Conservation (phyloP, 352 stramenopile species). For the Aphanomyces stellatus region DNA sequence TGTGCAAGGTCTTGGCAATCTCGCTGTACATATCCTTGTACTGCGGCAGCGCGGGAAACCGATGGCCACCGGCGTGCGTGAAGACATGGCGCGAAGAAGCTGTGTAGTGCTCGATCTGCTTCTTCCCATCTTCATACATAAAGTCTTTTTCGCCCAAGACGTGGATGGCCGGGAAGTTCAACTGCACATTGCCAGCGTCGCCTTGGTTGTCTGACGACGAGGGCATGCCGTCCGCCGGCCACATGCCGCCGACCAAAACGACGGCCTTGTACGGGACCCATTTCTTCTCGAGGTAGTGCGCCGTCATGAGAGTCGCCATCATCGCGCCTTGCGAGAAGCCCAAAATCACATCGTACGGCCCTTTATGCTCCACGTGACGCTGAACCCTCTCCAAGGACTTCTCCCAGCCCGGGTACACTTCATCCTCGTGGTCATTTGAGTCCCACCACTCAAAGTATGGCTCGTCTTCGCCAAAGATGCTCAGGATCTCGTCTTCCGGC, state of each 20-base stretch:
- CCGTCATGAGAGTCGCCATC: slow-evolving; percentile 23
- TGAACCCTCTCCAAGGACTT: slow-evolving; percentile 46
- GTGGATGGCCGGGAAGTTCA: slow-evolving; percentile 38
- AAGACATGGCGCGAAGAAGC: slow-evolving; percentile 21
- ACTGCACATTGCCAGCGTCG: not conserved
- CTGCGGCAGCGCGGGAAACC: slow-evolving; percentile 24
- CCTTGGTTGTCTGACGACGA: not conserved
- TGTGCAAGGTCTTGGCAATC: slow-evolving; percentile 14
- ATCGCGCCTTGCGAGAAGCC: slow-evolving; percentile 73
- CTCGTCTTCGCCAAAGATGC: slow-evolving; percentile 41
- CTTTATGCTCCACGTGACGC: slow-evolving; percentile 42
- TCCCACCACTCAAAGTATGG: slow-evolving; percentile 76
- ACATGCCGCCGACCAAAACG: not conserved
- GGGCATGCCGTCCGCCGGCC: not conserved
- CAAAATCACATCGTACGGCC: slow-evolving; percentile 63
- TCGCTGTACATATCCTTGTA: slow-evolving; percentile 27
- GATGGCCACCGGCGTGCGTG: slow-evolving; percentile 26
- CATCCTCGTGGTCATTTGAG: slow-evolving; percentile 2
- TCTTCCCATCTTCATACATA: slow-evolving; percentile 30
- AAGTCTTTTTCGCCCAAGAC: slow-evolving; percentile 49
- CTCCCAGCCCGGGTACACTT: slow-evolving; percentile 32
- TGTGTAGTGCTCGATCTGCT: slow-evolving; percentile 28
- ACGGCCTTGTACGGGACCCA: not conserved
- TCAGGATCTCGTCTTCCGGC: slow-evolving; percentile 44
- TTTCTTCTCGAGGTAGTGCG: not conserved